These are phyloP conservation scores for Oryza rufipogon DNA, from an alignment of 176 grass and related monocot species.

Conservation along the genomic window DNA sequence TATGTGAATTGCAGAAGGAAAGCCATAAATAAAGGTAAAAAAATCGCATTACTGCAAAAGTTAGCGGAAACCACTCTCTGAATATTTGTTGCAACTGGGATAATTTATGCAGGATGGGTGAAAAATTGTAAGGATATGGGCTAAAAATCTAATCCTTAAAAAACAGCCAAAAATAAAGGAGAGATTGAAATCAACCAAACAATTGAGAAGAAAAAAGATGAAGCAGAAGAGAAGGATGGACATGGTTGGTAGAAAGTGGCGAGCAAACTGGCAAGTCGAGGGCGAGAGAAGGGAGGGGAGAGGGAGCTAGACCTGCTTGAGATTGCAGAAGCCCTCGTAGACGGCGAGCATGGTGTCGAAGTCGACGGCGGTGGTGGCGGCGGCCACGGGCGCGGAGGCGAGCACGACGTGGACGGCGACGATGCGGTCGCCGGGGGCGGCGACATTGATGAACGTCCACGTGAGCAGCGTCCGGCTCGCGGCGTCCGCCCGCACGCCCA, in stretches of 20 bases:
- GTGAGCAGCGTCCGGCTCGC: slow-evolving; percentile 89
- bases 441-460: slow-evolving; percentile 83
- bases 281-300: neutral
- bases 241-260: slow-evolving; percentile 19
- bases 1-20: neutral
- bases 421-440: slow-evolving; percentile 65
- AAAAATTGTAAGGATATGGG: too few species aligned
- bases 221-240: neutral
- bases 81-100: too few species aligned
- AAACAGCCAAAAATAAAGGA: neutral
- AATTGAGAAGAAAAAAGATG: neutral
- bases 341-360: slow-evolving; percentile 87
- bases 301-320: slow-evolving; percentile 70
- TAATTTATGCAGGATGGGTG: too few species aligned
- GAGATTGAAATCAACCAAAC: neutral
- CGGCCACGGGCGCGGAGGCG: slow-evolving; percentile 36
- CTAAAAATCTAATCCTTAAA: slow-evolving; percentile 12
- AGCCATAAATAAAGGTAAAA: slow-evolving; percentile 31
- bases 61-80: neutral
- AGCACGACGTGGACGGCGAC: slow-evolving; percentile 81
- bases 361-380: slow-evolving; percentile 50
- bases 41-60: neutral
- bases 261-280: neutral
- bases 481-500: slow-evolving; percentile 67
- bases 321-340: slow-evolving; percentile 88